Conservation (phyloP, 202 grass and related monocot genomes). For the Setaria viridis region DNA sequence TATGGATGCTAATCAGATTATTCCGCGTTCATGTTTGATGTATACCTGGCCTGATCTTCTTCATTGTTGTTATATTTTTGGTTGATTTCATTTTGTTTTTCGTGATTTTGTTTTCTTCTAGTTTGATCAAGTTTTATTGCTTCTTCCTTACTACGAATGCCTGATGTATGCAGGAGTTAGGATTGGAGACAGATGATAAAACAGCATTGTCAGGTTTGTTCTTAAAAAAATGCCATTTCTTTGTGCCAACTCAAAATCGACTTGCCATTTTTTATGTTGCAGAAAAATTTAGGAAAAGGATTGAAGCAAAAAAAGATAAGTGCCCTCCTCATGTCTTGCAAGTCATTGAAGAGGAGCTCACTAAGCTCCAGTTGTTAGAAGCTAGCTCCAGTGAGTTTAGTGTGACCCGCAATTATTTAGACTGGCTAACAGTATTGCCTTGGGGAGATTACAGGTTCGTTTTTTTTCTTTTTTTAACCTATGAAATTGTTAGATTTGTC, state of each 20-base stretch:
- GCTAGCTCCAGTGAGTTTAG: conserved; percentile 97
- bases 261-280: neutral
- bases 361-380: conserved; percentile 89
- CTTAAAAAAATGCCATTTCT: conserved; percentile 19
- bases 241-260: neutral
- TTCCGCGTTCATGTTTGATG: neutral
- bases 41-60: neutral
- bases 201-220: conserved; percentile 90
- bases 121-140: conserved; percentile 1
- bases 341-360: conserved; percentile 96
- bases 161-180: conserved; percentile 71
- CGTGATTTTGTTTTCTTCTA: conserved; percentile 6
- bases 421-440: conserved; percentile 91
- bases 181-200: conserved; percentile 98
- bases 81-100: conserved; percentile 5
- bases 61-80: neutral
- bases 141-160: neutral
- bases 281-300: conserved; percentile 95
- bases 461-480: conserved; percentile 29
- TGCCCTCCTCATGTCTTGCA: conserved; percentile 92
- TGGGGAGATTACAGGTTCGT: conserved; percentile 99
- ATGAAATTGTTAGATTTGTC: conserved; percentile 2
- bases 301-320: conserved; percentile 89
- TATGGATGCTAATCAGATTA: neutral
- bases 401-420: conserved; percentile 99